Evolutionary conservation across 352 stramenopile species (phyloP), one percentile per base, ranked within the genome.

Genomic region (Thalassiosira livingstoniorum): DNA sequence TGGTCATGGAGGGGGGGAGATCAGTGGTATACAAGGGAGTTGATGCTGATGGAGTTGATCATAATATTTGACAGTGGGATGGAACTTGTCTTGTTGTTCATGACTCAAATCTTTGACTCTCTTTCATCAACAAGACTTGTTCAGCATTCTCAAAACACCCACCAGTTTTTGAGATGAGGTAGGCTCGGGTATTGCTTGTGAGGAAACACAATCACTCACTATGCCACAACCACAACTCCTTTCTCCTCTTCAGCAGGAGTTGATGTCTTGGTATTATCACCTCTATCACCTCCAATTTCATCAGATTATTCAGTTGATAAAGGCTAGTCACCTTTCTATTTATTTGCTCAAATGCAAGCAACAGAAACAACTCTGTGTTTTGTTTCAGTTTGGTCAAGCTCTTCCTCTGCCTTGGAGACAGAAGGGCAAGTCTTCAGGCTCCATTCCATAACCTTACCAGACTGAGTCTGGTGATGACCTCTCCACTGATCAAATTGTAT

Each of bases 401-500:
- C 75, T 64, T 61, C 43, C 54, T 42, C 54, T 69, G 25, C 82
- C 78, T 61, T 89, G 82, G 82, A n/a, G 70, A n/a, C 72, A 45
- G 2, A 78, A 86, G 58, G 1, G 45, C 55, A 5, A n/a, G 42
- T 23, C 57, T 18, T 21, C 25, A 72, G 27, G 35, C 11, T 43
- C 21, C 10, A 75, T 35, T 34, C 35, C 35, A 18, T 42, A 34
- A 4, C 18, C 1, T 11, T 21, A 27, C 21, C 25, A 66, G 31
- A 65, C 7, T 23, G 10, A 68, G 18, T 72, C 82, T 15, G 62
- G 82, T 15, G 39, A 86, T 13, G 42, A 31, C n/a, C 35, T 80
- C 25, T 37, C 57, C 71, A 75, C 83, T 0, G 76, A 87, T 75
- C 79, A 88, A 55, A 32, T 86, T 27, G 57, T 65, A 27, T 80